Base-by-base conservation (phyloP, 2,329 filamentous ascomycete species). In the Tolypocladium tropicale region DNA sequence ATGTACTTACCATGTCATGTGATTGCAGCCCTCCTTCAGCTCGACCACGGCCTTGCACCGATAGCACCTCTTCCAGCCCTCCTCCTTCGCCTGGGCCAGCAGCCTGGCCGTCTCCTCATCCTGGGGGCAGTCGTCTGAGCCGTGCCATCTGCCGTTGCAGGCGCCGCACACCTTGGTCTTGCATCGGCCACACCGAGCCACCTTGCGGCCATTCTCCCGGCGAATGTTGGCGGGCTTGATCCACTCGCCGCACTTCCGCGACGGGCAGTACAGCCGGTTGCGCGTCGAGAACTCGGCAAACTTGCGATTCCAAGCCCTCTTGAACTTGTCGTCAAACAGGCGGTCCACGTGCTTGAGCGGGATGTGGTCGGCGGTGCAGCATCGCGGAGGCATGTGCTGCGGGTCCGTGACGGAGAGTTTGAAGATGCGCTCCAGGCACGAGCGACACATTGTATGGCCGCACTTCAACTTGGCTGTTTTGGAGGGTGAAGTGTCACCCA, bases 341-440 rank as follows among this genome's bases (percentile, higher is more conserved):
- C 78, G 78, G 14, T 93, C 88, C 32, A 93, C 90, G 67, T 90
- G 84, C 61, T 84, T 85, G 7, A 91, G 73, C 0, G 87, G 83
- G 57, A 95, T 95, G 62, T 83, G 80, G 14, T 90, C 82, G 23
- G 79, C 65, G 3, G 82, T 86, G 70, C 90, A 96, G 71, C 90
- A 96, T 66, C 79, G 82, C 0, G 91, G 91, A 21, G 91, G 90
- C 89, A 95, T 95, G 62, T 90, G 85, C 58, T 84, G 80, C 1
- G 88, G 84, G 67, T 95, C 89, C 46, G 79, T 85, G 59, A 92
- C 77, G 12, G 90, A 94, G 58, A 90, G 78, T 55, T 79, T 83
- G 71, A 95, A 95, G 56, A 83, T 79, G 53, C 84, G 82, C 68
- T 84, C 86, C 43, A 96, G 75, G 68, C 91, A 95, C 9, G 78